phyloP scores from a whole-genome alignment of 1,139 yeast genomes.

The Suhomyces atakaporum region DNA sequence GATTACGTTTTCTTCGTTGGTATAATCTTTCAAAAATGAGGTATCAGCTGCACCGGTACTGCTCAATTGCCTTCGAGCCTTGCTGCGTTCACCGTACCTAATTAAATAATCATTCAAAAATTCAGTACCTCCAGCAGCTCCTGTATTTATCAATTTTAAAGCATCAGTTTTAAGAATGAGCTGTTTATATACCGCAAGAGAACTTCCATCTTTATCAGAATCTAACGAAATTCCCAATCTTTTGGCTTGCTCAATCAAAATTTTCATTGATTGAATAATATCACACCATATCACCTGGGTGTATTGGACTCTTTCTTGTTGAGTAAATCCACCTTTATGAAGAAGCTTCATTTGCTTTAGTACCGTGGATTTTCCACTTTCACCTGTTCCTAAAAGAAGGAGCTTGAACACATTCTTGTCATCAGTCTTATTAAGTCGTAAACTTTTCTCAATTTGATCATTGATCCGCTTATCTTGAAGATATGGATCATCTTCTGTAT shows the following conservation, averaged over 20 bases:
- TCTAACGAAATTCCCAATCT: slow-evolving; percentile 59
- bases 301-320: slow-evolving; percentile 78
- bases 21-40: slow-evolving; percentile 5
- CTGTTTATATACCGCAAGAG: slow-evolving; percentile 48
- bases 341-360: slow-evolving; percentile 84
- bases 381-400: slow-evolving; percentile 88
- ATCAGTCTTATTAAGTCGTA: slow-evolving; percentile 54
- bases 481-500: slow-evolving; percentile 51
- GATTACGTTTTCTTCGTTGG: slow-evolving; percentile 4
- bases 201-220: slow-evolving; percentile 56
- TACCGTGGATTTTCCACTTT: slow-evolving; percentile 95
- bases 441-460: slow-evolving; percentile 67
- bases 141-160: slow-evolving; percentile 61
- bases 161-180: slow-evolving; percentile 58
- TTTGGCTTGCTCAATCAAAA: slow-evolving; percentile 71
- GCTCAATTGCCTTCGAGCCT: slow-evolving; percentile 48
- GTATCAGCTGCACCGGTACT: slow-evolving; percentile 54
- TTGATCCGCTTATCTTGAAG: slow-evolving; percentile 53
- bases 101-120: slow-evolving; percentile 66
- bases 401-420: slow-evolving; percentile 59
- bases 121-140: slow-evolving; percentile 67
- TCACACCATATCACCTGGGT: slow-evolving; percentile 95
- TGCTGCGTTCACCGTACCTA: slow-evolving; percentile 59
- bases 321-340: slow-evolving; percentile 84
- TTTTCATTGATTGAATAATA: slow-evolving; percentile 85